phyloP scores from a whole-genome alignment of 1,284 basidiomycete genomes.

The Trichosporon coremiiforme region DNA sequence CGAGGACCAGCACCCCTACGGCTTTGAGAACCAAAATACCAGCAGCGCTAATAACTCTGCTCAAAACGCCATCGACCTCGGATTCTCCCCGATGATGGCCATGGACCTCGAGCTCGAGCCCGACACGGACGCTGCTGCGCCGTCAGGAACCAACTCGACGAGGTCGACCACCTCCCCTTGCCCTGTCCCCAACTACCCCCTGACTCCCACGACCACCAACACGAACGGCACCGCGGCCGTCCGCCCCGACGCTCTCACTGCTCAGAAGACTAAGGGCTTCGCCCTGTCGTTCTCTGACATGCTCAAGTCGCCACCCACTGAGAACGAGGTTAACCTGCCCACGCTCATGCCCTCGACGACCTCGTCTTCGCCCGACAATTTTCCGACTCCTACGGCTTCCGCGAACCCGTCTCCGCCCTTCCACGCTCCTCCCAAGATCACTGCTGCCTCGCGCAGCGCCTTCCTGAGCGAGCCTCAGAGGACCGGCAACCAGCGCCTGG shows the following conservation, averaged over 20 bases:
- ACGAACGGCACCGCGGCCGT: slow-evolving; percentile 30
- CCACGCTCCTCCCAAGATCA: slow-evolving; percentile 43
- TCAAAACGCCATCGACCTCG: slow-evolving; percentile 36
- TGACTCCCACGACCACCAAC: slow-evolving; percentile 37
- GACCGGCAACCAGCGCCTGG: slow-evolving; percentile 43
- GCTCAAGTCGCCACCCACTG: slow-evolving; percentile 46
- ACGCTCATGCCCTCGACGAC: slow-evolving; percentile 20
- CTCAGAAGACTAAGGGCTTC: slow-evolving; percentile 28
- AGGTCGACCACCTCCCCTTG: slow-evolving; percentile 41
- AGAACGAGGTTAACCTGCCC: slow-evolving; percentile 24
- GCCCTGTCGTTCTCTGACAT: slow-evolving; percentile 52
- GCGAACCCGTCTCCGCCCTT: slow-evolving; percentile 43
- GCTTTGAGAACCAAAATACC: background rate
- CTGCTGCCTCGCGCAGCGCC: slow-evolving; percentile 38
- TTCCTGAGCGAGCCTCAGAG: slow-evolving; percentile 38
- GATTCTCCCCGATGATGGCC: slow-evolving; percentile 49
- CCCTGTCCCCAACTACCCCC: slow-evolving; percentile 44
- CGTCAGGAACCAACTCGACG: slow-evolving; percentile 38
- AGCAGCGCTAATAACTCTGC: slow-evolving; percentile 29
- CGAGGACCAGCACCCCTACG: slow-evolving; percentile 50
- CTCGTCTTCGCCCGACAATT: slow-evolving; percentile 20
- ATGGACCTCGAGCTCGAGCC: slow-evolving; percentile 54
- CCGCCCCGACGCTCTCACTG: background rate
- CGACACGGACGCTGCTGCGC: slow-evolving; percentile 29
- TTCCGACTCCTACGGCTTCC: slow-evolving; percentile 44